Percentiles rank a stretch among this genome's conserved stretches.
These are phyloP conservation scores for Taiwanofungus camphoratus DNA, from an alignment of 1,284 basidiomycete species.

Conservation along the genomic window DNA sequence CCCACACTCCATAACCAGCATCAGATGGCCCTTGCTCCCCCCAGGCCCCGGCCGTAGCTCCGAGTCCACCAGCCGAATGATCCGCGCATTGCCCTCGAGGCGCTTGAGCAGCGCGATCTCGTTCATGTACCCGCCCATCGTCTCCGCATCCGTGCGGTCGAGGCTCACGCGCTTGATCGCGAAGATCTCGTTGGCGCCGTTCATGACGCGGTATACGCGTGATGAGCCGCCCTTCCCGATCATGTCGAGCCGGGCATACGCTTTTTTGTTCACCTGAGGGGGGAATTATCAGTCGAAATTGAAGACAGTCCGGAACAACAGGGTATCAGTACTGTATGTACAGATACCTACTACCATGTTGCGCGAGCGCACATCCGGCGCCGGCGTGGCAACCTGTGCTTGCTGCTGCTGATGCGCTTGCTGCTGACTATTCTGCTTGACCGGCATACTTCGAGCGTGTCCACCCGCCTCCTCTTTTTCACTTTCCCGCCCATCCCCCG, in stretches of 20 bases:
- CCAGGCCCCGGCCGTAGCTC: conserved; percentile 66
- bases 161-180: conserved; percentile 87
- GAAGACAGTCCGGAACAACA: background rate
- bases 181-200: conserved; percentile 68
- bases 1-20: conserved; percentile 93
- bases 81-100: conserved; percentile 81
- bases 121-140: conserved; percentile 89
- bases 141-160: conserved; percentile 81
- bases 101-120: conserved; percentile 87
- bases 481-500: conserved; percentile 31
- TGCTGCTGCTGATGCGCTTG: conserved; percentile 2
- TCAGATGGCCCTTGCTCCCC: conserved; percentile 59
- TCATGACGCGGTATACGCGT: conserved; percentile 88
- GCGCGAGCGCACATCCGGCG: conserved; percentile 7
- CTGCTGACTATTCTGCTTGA: conserved; percentile 9
- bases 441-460: conserved; percentile 15
- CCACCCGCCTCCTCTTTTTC: conserved; percentile 29
- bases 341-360: conserved; percentile 28
- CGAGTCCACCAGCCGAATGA: conserved; percentile 85
- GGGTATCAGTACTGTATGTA: background rate
- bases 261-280: conserved; percentile 69
- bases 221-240: conserved; percentile 92
- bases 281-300: background rate
- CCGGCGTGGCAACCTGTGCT: background rate
- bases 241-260: conserved; percentile 78